These are phyloP conservation scores for Rubia yunnanensis DNA, from an alignment of 257 asterid genomes.

Conservation along the genomic window DNA sequence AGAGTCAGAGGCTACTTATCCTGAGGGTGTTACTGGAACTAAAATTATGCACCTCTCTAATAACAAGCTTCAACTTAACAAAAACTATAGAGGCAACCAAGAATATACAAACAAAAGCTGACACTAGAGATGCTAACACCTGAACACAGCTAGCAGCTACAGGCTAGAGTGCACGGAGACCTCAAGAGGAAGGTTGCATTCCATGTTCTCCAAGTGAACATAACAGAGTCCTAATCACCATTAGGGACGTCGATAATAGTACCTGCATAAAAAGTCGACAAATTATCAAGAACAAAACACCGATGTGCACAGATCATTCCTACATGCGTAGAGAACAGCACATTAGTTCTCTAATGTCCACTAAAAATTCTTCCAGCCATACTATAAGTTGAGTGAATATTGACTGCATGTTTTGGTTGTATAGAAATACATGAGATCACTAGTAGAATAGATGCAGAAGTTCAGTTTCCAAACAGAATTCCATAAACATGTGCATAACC, in stretches of 20 bases:
- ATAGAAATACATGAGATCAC: background rate
- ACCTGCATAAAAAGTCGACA: conserved; percentile 33
- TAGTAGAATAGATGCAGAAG: background rate
- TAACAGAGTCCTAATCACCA: conserved; percentile 14
- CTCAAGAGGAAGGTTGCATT: background rate
- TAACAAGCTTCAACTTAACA: background rate
- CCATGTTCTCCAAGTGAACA: background rate
- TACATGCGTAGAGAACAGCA: background rate
- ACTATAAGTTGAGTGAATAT: background rate
- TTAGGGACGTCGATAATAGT: conserved; percentile 55
- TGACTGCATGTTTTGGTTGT: background rate
- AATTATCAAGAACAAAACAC: background rate
- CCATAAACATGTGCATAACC: background rate
- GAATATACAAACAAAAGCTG: background rate
- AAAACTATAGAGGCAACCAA: background rate
- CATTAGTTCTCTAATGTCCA: background rate
- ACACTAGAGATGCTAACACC: background rate
- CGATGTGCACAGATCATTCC: background rate
- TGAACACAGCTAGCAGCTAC: background rate
- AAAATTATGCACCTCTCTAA: background rate
- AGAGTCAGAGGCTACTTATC: too few relatives aligned
- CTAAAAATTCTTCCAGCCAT: too few relatives aligned
- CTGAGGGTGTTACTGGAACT: background rate
- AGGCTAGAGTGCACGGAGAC: background rate
- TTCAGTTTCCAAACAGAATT: background rate